These are phyloP conservation scores for Paecilomyces sp. DNA, from an alignment of 2,329 filamentous ascomycete species.

Conservation along the genomic window DNA sequence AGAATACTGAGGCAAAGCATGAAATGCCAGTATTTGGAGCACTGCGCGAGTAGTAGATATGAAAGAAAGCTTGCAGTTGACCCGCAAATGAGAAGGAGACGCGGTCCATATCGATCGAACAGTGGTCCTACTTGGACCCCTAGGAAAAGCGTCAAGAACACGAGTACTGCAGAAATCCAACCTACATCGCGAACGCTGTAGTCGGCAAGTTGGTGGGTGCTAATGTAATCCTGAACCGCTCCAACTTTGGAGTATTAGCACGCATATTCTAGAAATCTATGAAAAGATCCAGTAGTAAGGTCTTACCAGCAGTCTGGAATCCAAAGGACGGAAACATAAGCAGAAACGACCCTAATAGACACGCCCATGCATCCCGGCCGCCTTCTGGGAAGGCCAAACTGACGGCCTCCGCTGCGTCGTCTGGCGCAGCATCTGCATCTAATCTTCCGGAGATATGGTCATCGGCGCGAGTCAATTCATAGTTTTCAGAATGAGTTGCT, in stretches of 20 bases:
- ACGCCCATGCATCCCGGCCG: conserved; percentile 26
- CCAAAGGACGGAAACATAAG: conserved; percentile 37
- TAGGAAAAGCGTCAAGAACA: conserved; percentile 39
- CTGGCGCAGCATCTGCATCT: neutral
- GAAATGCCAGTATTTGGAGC: conserved; percentile 44
- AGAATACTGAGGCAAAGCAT: conserved; percentile 32
- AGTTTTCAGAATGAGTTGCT: neutral
- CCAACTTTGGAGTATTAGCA: conserved; percentile 27
- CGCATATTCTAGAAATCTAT: neutral
- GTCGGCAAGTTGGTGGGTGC: conserved; percentile 35
- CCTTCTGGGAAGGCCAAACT: conserved; percentile 17
- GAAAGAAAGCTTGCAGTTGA: conserved; percentile 29
- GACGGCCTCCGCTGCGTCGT: neutral
- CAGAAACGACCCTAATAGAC: conserved; percentile 25
- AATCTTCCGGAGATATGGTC: neutral
- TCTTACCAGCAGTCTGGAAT: conserved; percentile 35
- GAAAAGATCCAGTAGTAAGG: neutral
- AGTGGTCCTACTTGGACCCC: conserved; percentile 44
- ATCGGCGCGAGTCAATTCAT: neutral
- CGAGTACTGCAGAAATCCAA: conserved; percentile 44
- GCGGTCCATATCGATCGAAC: conserved; percentile 43
- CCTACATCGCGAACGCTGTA: conserved; percentile 41
- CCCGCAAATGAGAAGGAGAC: conserved; percentile 32
- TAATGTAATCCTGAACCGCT: conserved; percentile 43
- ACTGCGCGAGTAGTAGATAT: conserved; percentile 43